These are phyloP conservation scores for Candida insectalens DNA, from an alignment of 805 yeast species.

Conservation along the genomic window DNA sequence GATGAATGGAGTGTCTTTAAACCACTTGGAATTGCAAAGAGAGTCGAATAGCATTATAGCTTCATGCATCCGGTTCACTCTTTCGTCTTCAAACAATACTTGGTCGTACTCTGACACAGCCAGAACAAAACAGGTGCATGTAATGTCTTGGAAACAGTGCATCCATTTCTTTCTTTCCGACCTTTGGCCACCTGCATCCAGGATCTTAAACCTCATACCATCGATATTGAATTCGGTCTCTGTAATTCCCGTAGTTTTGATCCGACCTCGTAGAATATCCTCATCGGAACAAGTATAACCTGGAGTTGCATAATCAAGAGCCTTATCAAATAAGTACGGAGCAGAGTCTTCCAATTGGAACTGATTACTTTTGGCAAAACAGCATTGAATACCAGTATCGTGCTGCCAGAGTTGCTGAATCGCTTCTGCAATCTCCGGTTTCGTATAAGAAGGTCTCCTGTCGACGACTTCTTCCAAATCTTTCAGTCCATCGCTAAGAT, in stretches of 20 bases:
- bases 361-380: constrained; percentile 54
- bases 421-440: constrained; percentile 61
- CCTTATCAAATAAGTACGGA: constrained; percentile 67
- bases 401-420: constrained; percentile 58
- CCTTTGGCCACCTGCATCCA: constrained; percentile 97
- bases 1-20: constrained; percentile 76
- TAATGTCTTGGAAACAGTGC: constrained; percentile 85
- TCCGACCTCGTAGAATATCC: constrained; percentile 83
- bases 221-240: constrained; percentile 69
- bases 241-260: constrained; percentile 92
- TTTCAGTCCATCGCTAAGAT: constrained; percentile 3
- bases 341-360: constrained; percentile 85
- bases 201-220: constrained; percentile 58
- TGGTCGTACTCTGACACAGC: constrained; percentile 93
- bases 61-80: constrained; percentile 87
- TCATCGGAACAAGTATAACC: constrained; percentile 64
- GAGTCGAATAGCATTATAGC: constrained; percentile 77
- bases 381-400: constrained; percentile 56
- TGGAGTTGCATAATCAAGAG: constrained; percentile 53
- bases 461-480: constrained; percentile 10
- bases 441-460: constrained; percentile 9
- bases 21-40: constrained; percentile 79
- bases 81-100: constrained; percentile 78
- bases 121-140: constrained; percentile 78
- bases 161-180: constrained; percentile 91